Evolutionary conservation across 2,329 filamentous ascomycete genomes (phyloP), one percentile per base, ranked within the genome.

Genomic region (Aspergillus intermedius): DNA sequence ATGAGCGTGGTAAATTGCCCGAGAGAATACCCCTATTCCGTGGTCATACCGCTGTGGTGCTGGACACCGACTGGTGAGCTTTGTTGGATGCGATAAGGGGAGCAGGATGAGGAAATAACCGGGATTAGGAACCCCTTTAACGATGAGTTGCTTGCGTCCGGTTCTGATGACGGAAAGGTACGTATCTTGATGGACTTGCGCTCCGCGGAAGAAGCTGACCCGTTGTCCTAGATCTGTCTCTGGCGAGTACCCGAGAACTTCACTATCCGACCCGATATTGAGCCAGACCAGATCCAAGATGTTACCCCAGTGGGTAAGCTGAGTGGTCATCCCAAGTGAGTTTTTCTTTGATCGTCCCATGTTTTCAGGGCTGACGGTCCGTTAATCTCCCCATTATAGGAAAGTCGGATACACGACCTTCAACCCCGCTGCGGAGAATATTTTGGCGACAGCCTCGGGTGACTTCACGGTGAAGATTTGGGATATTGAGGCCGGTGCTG

Each of bases 351-450:
- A 25, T 23, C 10, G 49, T 4, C 25, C 51, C 43, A 49, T 42
- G 12, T 23, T 10, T 12, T 3, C 17, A 3, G 12, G 22, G 34
- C n/a, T 35, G 44, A 50, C 34, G 6, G 59, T 43, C 47, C 51
- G 53, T 40, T 50, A 39, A 59, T 65, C 25, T 30, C 48, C 15
- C 30, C 46, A 37, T 15, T 48, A 52, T 67, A 94, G 91, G 72
- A 98, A 98, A 74, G 89, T 98, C 55, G 93, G 93, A 53, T 93
- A 98, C 71, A 91, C 98, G 58, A 82, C 96, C 47, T 98, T 97
- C 80, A 97, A 98, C 75, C 91, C 93, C 45, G 84, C 91, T 39
- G 93, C 93, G 62, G 90, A 95, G 67, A 95, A 94, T 71, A 86
- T 98, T 59, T 86, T 98, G 45, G 91, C 93, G 47, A 95, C 91